Evolutionary conservation across 1,139 yeast genomes (phyloP).

Genomic region (Lodderomyces margitis): DNA sequence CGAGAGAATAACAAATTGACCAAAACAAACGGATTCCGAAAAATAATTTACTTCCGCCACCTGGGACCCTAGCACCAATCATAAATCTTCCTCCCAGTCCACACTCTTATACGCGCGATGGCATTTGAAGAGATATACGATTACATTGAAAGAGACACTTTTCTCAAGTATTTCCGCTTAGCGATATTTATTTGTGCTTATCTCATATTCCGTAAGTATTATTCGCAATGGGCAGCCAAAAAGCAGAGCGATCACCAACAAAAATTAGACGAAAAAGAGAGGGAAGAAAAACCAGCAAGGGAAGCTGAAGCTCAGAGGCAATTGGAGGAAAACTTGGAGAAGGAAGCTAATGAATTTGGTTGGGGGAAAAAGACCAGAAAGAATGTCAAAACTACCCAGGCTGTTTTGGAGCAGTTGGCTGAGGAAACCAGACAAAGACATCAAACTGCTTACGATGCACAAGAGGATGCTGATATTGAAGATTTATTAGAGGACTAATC

Average conservation of each 20-base stretch:
- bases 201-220: constrained; percentile 35
- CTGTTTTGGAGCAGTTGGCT: constrained; percentile 47
- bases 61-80: not conserved
- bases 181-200: constrained; percentile 35
- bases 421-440: constrained; percentile 40
- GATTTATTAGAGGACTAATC: constrained; percentile 48
- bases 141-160: constrained; percentile 34
- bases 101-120: constrained; percentile 4
- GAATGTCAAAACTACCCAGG: constrained; percentile 53
- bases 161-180: constrained; percentile 40
- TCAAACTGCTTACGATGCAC: constrained; percentile 50
- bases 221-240: constrained; percentile 44
- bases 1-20: no score
- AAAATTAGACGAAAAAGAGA: constrained; percentile 45
- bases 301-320: constrained; percentile 32
- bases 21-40: no score
- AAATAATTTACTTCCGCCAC: no score
- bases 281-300: constrained; percentile 34
- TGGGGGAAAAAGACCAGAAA: constrained; percentile 78
- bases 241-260: constrained; percentile 53
- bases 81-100: no score
- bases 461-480: constrained; percentile 65
- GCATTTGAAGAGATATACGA: constrained; percentile 36
- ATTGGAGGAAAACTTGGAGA: constrained; percentile 28
- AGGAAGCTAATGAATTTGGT: constrained; percentile 57